Percentiles rank a stretch among this genome's conserved stretches.
Evolutionary conservation across 2,329 filamentous ascomycete genomes (phyloP).

Genomic region (Fusarium longipes): DNA sequence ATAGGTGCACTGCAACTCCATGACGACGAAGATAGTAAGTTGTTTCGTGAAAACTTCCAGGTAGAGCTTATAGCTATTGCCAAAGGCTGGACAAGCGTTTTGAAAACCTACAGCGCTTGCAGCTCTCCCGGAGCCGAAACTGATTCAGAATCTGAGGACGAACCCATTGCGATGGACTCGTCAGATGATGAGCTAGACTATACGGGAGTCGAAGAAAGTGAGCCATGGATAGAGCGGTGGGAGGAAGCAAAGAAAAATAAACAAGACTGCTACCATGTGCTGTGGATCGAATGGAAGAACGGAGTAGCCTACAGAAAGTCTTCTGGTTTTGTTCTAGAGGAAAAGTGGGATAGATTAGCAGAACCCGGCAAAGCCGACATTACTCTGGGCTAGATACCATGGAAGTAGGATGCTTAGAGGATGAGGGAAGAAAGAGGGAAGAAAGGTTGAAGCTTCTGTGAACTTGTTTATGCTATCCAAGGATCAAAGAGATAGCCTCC

Average conservation of each 20-base stretch:
- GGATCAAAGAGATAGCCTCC: not conserved
- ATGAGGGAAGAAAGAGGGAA: no score
- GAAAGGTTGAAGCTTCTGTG: no score
- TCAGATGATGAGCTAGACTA: not conserved
- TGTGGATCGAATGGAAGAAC: not conserved
- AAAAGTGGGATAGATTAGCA: not conserved
- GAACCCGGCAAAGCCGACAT: not conserved
- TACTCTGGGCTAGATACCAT: not conserved
- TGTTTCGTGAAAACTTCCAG: not conserved
- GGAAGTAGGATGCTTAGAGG: no score
- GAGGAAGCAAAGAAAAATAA: not conserved
- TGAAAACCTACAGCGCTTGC: not conserved
- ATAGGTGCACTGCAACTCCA: not conserved
- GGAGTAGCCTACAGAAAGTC: not conserved
- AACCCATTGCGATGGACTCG: not conserved
- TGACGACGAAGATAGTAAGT: accelerated
- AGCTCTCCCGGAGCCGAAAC: not conserved
- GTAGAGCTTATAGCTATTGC: not conserved
- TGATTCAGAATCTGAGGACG: not conserved
- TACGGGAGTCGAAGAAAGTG: not conserved
- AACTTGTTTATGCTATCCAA: not conserved
- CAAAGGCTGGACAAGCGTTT: not conserved
- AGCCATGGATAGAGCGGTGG: not conserved
- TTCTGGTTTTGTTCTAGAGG: not conserved
- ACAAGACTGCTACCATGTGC: not conserved